Evolutionary conservation across 768 basidiomycete genomes (phyloP), one percentile per base, ranked within the genome.

Genomic region (Antrodiella citrinella): DNA sequence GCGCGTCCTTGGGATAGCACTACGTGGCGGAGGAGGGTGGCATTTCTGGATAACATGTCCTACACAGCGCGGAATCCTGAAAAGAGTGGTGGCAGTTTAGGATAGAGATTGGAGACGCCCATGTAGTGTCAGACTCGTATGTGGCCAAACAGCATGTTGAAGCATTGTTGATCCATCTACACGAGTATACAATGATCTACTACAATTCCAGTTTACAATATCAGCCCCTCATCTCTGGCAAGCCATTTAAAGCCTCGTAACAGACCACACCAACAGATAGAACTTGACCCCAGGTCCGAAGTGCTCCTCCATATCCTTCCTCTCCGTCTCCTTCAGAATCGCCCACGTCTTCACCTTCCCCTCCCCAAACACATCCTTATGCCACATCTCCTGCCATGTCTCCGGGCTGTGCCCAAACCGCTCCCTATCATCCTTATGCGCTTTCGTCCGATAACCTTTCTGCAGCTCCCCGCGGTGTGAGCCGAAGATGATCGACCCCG

Each of bases 401-500:
- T 69, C 64, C 2, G 71, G 66, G 10, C 55, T 59, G 35, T 74
- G 71, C 39, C 63, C 61, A 53, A 72, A 73, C 30, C 15, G 7
- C 60, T 64, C 59, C 4, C 41, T 18, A 18, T 39, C 30, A 51
- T 30, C 51, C 26, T 22, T 26, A 5, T 25, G 10, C 15, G 18
- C 4, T 38, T 44, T 18, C 39, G 48, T 45, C 22, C 47, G 45
- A 3, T 53, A 26, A 11, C 71, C 72, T 48, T 67, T 69, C 50
- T 68, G 61, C 10, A 60, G 56, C 13, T 52, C 53, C 2, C 62
- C 71, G 23, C 51, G 56, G 50, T 77, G 75, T 21, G 55, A 50
- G 11, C 78, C 76, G 50, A 76, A 72, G 35, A 77, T 70, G 20
- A 74, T 54, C 1, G 75, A 74, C 2, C 76, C 77, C 1, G 72